Evolutionary conservation across 169 alveolate genomes (phyloP).

Genomic region (Amoebophrya sp.): DNA sequence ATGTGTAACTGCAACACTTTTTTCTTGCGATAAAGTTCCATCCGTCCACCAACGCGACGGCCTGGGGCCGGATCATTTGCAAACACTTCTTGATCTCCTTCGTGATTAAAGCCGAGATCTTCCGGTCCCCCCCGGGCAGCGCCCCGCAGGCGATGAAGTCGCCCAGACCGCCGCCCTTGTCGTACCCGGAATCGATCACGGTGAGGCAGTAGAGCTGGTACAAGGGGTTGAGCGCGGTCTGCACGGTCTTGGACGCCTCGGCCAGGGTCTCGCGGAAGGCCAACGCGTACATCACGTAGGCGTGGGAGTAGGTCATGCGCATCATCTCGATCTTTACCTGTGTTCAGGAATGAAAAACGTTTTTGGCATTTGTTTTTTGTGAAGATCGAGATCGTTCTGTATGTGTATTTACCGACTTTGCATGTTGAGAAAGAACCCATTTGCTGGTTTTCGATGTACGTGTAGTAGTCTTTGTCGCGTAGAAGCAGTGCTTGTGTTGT

Average conservation of each 20-base stretch:
- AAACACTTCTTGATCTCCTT: background rate
- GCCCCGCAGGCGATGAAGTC: slow-evolving; percentile 19
- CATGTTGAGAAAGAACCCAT: too few species aligned
- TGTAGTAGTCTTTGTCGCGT: too few species aligned
- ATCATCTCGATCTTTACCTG: slow-evolving; percentile 18
- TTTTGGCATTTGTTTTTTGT: too few species aligned
- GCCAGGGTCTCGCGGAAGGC: background rate
- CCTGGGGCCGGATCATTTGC: background rate
- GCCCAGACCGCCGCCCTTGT: slow-evolving; percentile 22
- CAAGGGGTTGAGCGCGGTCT: background rate
- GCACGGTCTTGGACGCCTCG: background rate
- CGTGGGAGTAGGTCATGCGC: background rate
- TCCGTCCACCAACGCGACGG: background rate
- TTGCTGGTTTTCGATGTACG: too few species aligned
- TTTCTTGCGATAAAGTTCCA: too few species aligned
- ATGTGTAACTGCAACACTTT: too few species aligned
- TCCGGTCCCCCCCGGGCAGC: background rate
- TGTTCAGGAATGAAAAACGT: too few species aligned
- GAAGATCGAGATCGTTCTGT: too few species aligned
- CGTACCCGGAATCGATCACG: background rate
- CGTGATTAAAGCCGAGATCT: background rate
- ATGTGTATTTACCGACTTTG: too few species aligned
- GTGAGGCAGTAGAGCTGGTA: background rate
- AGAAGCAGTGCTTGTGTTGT: too few species aligned
- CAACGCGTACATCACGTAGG: background rate